These are phyloP conservation scores for Solanum pimpinellifolium DNA, from an alignment of 257 asterid species.

Conservation along the genomic window DNA sequence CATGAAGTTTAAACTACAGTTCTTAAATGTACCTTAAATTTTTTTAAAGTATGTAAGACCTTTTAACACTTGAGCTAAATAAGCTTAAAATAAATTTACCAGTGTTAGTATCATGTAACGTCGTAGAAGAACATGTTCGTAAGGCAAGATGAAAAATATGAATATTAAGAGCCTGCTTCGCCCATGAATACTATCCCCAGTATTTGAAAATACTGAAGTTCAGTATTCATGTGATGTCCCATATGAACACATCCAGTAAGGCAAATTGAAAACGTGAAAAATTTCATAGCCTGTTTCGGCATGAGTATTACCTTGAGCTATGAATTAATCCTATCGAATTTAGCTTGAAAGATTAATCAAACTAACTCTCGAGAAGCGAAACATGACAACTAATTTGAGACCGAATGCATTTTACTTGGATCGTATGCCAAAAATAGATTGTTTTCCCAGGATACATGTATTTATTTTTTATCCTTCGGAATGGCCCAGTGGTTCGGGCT, in stretches of 20 bases:
- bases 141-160: not conserved
- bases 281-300: not conserved
- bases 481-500: not conserved
- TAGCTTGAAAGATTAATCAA: not conserved
- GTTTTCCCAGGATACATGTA: not conserved
- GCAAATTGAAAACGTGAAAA: not conserved
- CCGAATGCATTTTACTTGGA: not conserved
- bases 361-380: not conserved
- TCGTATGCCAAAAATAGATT: not conserved
- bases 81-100: not conserved
- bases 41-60: not conserved
- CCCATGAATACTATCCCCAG: not conserved
- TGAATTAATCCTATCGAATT: not conserved
- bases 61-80: not conserved
- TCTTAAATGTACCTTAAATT: not conserved
- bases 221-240: not conserved
- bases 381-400: not conserved
- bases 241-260: not conserved
- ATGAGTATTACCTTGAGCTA: not conserved
- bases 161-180: not conserved
- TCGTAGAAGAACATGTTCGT: not conserved
- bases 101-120: not conserved
- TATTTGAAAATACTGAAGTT: not conserved
- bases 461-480: no score
- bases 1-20: not conserved